These are phyloP conservation scores for Spatholobus suberectus DNA, from an alignment of 306 rosid species.

Conservation along the genomic window DNA sequence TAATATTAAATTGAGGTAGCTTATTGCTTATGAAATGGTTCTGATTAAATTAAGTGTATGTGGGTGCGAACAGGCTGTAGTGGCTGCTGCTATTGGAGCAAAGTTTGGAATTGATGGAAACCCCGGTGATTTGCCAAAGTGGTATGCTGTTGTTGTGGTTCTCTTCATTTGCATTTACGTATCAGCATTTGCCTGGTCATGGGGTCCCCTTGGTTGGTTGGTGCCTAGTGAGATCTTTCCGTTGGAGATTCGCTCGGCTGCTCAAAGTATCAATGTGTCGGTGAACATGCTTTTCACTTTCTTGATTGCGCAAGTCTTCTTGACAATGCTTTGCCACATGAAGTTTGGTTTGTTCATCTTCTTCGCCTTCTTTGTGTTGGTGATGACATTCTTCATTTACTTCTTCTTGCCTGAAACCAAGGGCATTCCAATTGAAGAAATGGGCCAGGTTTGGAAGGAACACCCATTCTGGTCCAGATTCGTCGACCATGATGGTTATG, in stretches of 20 bases:
- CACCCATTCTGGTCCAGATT: slow-evolving; percentile 83
- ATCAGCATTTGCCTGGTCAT: slow-evolving; percentile 94
- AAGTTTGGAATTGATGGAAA: slow-evolving; percentile 76
- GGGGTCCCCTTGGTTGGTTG: slow-evolving; percentile 98
- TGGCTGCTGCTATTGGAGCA: slow-evolving; percentile 73
- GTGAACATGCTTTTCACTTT: slow-evolving; percentile 94
- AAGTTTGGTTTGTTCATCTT: slow-evolving; percentile 88
- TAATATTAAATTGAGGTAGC: not conserved
- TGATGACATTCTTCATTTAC: slow-evolving; percentile 68
- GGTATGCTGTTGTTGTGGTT: slow-evolving; percentile 93
- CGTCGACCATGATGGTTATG: slow-evolving; percentile 49
- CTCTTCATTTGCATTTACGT: slow-evolving; percentile 89
- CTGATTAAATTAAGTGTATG: too few relatives aligned
- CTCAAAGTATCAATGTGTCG: slow-evolving; percentile 85
- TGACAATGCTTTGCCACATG: slow-evolving; percentile 83
- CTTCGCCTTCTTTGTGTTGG: slow-evolving; percentile 75
- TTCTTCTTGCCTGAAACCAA: slow-evolving; percentile 83
- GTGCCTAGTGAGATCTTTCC: slow-evolving; percentile 98
- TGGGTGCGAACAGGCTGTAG: slow-evolving; percentile 49
- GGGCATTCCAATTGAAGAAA: slow-evolving; percentile 93
- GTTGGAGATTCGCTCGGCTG: slow-evolving; percentile 87
- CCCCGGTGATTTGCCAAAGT: slow-evolving; percentile 75
- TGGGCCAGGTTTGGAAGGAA: slow-evolving; percentile 73
- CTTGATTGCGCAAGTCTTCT: slow-evolving; percentile 73
- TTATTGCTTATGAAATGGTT: too few relatives aligned